A percentile compares a stretch with the other conserved stretches of the same genome.
These are phyloP conservation scores for Trifolium pratense DNA, from an alignment of 306 rosid species.

Conservation along the genomic window DNA sequence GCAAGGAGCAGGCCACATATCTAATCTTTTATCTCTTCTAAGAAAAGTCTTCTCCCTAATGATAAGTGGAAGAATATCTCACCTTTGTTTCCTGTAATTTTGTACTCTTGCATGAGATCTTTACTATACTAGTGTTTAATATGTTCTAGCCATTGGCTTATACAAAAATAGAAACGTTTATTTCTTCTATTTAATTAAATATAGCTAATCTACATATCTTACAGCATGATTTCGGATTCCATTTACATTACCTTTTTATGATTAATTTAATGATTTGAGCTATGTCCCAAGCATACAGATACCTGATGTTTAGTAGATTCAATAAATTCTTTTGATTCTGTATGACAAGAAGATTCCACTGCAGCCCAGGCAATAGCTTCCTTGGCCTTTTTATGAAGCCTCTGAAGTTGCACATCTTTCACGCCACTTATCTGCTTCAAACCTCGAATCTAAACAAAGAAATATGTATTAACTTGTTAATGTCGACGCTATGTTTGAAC, in stretches of 20 bases:
- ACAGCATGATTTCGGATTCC: constrained; percentile 1
- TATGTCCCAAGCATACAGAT: constrained; percentile 20
- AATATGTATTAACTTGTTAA: constrained; percentile 27
- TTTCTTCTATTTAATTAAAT: background rate
- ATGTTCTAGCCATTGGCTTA: background rate
- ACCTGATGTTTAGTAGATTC: constrained; percentile 70
- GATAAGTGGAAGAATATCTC: background rate
- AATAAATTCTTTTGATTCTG: constrained; percentile 56
- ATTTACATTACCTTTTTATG: background rate
- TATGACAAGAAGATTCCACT: constrained; percentile 61
- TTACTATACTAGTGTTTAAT: background rate
- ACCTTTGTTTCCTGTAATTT: background rate
- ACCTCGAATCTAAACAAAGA: constrained; percentile 58
- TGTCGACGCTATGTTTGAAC: background rate
- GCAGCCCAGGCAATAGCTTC: constrained; percentile 55
- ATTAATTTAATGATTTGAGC: background rate
- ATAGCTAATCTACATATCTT: background rate
- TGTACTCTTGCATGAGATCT: too few relatives aligned
- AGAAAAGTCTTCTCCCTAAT: background rate
- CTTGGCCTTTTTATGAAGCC: constrained; percentile 51
- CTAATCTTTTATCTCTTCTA: constrained; percentile 2
- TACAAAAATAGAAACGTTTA: background rate
- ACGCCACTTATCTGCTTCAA: constrained; percentile 58
- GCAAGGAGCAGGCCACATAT: background rate
- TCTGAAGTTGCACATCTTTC: constrained; percentile 63